Base-by-base conservation (phyloP, 139 green algal genomes). In the Chlorella sp. region DNA sequence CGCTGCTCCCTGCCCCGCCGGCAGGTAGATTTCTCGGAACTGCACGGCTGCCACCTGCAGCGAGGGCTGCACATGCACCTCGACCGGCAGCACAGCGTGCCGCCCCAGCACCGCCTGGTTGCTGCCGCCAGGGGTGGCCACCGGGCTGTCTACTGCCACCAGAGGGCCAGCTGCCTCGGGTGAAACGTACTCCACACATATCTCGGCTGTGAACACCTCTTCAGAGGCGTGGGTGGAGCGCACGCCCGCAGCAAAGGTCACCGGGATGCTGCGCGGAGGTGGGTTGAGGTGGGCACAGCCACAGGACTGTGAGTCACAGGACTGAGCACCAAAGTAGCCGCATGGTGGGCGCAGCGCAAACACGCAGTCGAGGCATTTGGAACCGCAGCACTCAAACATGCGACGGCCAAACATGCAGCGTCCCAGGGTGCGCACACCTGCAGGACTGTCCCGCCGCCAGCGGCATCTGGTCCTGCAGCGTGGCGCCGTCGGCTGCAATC, bases 1-100 rank as follows among this genome's bases (percentile, higher is more conserved):
- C 32, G 13, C 69, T 26, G 68, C 17, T 13, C 54, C 48, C 41
- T n/a, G 20, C n/a, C 32, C 70, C 4, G 51, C 51, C 26, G 69
- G 79, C 68, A 85, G 54, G 56, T 78, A 85, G 24, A 76, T 36
- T 19, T 88, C 72, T n/a, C 56, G 43, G 46, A 88, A 88, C 24
- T 65, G 34, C 6, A 88, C 79, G 26, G 48, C 40, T 4, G 48
- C 32, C n/a, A 88, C 64, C 87, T 90, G 83, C 41, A 88, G 28
- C 16, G 82, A 90, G 3, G 87, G 87, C 83, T 88, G 83, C 34
- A 90, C 40, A 3, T 76, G 87, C n/a, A 84, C 60, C 48, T 84
- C 60, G 34, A 88, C 16, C 11, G 79, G 72, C 38, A 90, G 40
- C 54, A 65, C 48, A 1, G 65, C 48, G 44, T 82, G 62, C 38